phyloP scores from a whole-genome alignment of 2,329 filamentous ascomycete genomes.

The Incumbomyces delicatus region DNA sequence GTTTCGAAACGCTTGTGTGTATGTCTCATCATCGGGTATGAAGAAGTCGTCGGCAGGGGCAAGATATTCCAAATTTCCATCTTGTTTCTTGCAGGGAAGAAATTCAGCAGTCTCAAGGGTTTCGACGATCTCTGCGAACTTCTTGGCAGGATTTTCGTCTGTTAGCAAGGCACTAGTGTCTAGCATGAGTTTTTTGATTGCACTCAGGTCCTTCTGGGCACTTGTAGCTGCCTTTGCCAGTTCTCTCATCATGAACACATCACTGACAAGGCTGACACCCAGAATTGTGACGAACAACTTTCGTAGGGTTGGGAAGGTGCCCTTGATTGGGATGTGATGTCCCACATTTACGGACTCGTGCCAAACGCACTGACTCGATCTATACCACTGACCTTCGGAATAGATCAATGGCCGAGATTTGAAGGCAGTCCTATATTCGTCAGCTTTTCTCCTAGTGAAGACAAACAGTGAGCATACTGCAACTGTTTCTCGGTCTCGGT shows the following conservation, averaged over 20 bases:
- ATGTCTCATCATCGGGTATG: conserved; percentile 10
- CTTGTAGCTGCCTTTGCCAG: conserved; percentile 7
- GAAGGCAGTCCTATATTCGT: neutral
- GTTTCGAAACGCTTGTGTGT: conserved; percentile 7
- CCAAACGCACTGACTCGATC: conserved; percentile 11
- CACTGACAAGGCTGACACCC: conserved; percentile 8
- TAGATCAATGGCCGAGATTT: neutral
- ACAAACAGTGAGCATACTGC: neutral
- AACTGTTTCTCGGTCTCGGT: no score
- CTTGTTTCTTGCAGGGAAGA: conserved; percentile 9
- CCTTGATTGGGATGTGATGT: conserved; percentile 9
- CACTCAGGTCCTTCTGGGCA: conserved; percentile 1
- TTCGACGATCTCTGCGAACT: conserved; percentile 5
- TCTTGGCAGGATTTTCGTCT: neutral
- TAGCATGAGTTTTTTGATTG: conserved; percentile 10
- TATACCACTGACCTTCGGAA: conserved; percentile 1
- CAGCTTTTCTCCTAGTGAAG: neutral
- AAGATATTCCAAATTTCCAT: conserved; percentile 3
- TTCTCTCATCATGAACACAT: conserved; percentile 11
- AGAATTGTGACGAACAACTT: conserved; percentile 10
- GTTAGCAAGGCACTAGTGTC: conserved; percentile 9
- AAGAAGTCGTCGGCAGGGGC: conserved; percentile 8
- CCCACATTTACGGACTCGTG: conserved; percentile 9
- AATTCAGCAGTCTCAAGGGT: conserved; percentile 7
- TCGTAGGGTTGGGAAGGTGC: conserved; percentile 7